Conservation (phyloP, 306 rosid species). For the Morella rubra region DNA sequence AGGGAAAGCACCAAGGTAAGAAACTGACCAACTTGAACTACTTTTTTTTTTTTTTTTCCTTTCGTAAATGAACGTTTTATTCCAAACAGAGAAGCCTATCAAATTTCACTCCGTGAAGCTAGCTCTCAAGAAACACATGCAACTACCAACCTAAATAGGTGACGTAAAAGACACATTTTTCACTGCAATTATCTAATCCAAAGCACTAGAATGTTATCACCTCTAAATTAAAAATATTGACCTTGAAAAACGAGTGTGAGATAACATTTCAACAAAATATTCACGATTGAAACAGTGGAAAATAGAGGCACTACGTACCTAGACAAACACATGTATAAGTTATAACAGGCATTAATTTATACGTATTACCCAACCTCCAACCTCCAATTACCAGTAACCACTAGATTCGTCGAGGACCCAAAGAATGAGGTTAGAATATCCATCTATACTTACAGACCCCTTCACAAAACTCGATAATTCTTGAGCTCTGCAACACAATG, state of each 20-base stretch:
- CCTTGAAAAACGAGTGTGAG: too few species aligned
- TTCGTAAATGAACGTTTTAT: too few species aligned
- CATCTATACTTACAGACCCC: neutral
- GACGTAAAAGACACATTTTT: neutral
- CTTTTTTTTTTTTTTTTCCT: too few species aligned
- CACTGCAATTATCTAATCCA: neutral
- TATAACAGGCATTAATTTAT: too few species aligned
- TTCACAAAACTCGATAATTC: neutral
- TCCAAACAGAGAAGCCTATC: neutral
- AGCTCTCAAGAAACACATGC: neutral
- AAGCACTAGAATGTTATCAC: neutral
- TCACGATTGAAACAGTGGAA: too few species aligned
- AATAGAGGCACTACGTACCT: too few species aligned
- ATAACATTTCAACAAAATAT: neutral
- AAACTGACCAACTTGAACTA: neutral
- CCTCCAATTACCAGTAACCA: neutral
- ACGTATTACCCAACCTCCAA: neutral
- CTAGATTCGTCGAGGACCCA: conserved; percentile 3
- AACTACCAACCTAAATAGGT: neutral
- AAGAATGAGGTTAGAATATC: neutral
- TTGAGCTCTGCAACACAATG: neutral
- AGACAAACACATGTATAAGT: neutral
- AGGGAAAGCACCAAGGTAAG: neutral
- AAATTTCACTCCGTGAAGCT: neutral
- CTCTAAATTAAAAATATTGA: neutral